Evolutionary conservation across 2,329 filamentous ascomycete species (phyloP), one percentile per base, ranked within the genome.

Genomic region (Lachnellula willkommii): DNA sequence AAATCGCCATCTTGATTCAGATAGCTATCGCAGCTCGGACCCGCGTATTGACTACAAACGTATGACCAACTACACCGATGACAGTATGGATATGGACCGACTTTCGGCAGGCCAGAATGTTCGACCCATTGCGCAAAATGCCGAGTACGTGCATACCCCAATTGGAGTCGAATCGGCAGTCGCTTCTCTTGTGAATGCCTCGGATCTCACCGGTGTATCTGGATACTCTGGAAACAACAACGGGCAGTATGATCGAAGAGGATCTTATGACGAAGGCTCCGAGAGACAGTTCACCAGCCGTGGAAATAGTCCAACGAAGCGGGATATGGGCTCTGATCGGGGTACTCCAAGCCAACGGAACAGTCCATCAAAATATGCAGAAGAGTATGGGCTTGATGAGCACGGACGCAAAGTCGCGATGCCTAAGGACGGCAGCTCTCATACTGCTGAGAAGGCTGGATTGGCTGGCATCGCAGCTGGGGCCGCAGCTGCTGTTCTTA

Each of bases 91-190:
- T 49, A 70, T 85, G 24, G 83, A 84, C 51, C 81, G 77, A 47
- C 74, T 83, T 46, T 77, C 81, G 35, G 78, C 84, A 22, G 85
- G 84, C 35, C 88, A 89, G 64, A 82, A 89, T 54, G 83, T 96
- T 26, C 83, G 81, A 32, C 83, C 81, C 20, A 74, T 90, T 47
- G 87, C 81, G 43, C 84, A 85, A 11, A 95, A 89, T 63, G 87
- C 90, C 2, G 80, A 89, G 62, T 87, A 90, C 66, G 80, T 95
- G 3, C 84, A 91, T 64, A 85, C 83, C 1, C 83, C 82, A 2
- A 68, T 84, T 36, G 90, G 82, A 2, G 85, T 95, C 0, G 92
- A 96, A 71, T 96, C 92, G 14, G 89, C 88, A 9, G 92, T 97
- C 11, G 93, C 93, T 7, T 96, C 92, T 15, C 76, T 97, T 6